phyloP scores from a whole-genome alignment of 2,329 filamentous ascomycete species.

The Alternaria sp. region DNA sequence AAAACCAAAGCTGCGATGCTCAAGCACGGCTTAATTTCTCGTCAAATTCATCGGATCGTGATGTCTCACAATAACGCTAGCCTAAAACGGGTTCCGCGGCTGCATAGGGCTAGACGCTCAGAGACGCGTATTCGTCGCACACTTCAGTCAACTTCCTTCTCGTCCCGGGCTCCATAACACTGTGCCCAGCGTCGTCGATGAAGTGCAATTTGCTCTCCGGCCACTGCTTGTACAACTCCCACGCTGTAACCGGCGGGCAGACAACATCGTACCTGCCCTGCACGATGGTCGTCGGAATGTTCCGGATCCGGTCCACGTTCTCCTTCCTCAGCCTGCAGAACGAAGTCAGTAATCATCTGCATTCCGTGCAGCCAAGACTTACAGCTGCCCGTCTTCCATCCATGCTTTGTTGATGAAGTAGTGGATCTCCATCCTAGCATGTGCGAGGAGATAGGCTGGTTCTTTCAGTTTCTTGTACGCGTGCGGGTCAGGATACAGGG shows the following conservation, averaged over 20 bases:
- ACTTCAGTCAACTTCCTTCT: constrained; percentile 31
- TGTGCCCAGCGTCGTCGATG: constrained; percentile 45
- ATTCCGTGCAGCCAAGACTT: too few relatives aligned
- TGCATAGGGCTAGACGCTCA: background rate
- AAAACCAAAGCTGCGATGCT: background rate
- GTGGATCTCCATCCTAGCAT: constrained; percentile 53
- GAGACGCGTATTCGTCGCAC: constrained; percentile 31
- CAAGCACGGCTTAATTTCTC: background rate
- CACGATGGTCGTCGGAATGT: constrained; percentile 51
- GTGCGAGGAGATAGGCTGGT: constrained; percentile 38
- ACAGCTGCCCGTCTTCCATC: constrained; percentile 52
- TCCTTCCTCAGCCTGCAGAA: constrained; percentile 26
- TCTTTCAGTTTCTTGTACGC: constrained; percentile 34
- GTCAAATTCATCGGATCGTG: background rate
- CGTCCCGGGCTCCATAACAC: constrained; percentile 36
- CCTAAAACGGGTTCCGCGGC: background rate
- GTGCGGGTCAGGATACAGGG: constrained; percentile 31
- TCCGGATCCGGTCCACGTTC: constrained; percentile 44
- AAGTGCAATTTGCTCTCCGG: constrained; percentile 43
- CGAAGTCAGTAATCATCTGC: too few relatives aligned
- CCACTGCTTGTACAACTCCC: constrained; percentile 52
- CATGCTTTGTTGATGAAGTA: constrained; percentile 53
- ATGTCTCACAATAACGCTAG: background rate
- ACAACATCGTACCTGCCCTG: constrained; percentile 57
- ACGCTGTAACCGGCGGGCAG: constrained; percentile 53